Percentiles rank a stretch among this genome's conserved stretches.
Conservation (phyloP, 1,284 basidiomycete species). For the Amylostereum chailletii region DNA sequence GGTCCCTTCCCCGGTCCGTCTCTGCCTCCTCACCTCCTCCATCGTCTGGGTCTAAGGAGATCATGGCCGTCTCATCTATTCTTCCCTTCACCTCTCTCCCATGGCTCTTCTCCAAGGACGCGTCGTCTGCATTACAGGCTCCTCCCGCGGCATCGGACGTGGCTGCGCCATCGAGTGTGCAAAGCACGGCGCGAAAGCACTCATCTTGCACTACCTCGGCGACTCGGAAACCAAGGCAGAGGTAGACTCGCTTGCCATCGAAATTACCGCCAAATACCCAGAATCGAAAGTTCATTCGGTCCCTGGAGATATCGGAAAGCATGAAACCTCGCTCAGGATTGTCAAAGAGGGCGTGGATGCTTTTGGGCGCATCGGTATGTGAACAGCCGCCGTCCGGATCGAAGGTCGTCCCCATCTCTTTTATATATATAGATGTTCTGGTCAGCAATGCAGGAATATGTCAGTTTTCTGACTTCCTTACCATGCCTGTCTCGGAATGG, state of each 20-base stretch:
- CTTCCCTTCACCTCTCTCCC: too few relatives aligned
- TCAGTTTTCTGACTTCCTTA: slow-evolving; percentile 72
- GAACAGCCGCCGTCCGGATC: slow-evolving; percentile 15
- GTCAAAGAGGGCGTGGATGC: slow-evolving; percentile 45
- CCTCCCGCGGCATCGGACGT: slow-evolving; percentile 74
- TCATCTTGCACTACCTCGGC: slow-evolving; percentile 68
- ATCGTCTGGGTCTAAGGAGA: too few relatives aligned
- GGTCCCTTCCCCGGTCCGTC: too few relatives aligned
- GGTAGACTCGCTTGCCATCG: slow-evolving; percentile 32
- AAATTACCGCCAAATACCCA: slow-evolving; percentile 31
- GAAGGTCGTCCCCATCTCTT: not conserved
- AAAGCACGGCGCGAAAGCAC: slow-evolving; percentile 56
- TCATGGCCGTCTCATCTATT: too few relatives aligned
- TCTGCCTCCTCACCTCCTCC: too few relatives aligned
- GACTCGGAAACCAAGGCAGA: slow-evolving; percentile 48
- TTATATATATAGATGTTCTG: slow-evolving; percentile 32
- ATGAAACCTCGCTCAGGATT: slow-evolving; percentile 51
- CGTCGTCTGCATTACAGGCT: slow-evolving; percentile 67
- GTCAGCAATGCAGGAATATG: slow-evolving; percentile 78
- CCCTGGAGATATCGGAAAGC: slow-evolving; percentile 60
- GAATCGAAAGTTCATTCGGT: slow-evolving; percentile 32
- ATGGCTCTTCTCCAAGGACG: slow-evolving; percentile 44
- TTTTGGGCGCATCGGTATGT: slow-evolving; percentile 58
- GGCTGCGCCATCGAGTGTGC: slow-evolving; percentile 61
- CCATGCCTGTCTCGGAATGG: slow-evolving; percentile 67